These are phyloP conservation scores for Scopulariopsis brevicaulis DNA, from an alignment of 2,329 filamentous ascomycete species.

Conservation along the genomic window DNA sequence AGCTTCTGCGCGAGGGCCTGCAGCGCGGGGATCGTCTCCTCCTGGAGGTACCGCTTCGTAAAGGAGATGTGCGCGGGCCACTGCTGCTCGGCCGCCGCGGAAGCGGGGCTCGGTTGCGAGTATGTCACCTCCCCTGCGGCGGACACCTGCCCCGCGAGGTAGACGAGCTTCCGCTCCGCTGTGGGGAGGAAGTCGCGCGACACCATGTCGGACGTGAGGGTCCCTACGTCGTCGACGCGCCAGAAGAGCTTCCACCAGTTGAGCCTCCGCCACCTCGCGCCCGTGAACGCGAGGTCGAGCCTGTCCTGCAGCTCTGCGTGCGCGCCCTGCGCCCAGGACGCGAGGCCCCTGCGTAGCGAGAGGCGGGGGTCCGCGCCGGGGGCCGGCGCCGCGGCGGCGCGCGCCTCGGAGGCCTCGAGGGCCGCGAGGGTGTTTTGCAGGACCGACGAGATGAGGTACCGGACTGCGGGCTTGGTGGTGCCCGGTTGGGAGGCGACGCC, in stretches of 20 bases:
- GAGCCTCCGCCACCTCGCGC: slow-evolving; percentile 67
- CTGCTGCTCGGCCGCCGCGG: slow-evolving; percentile 20
- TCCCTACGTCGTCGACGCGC: slow-evolving; percentile 83
- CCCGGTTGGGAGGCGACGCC: slow-evolving; percentile 27
- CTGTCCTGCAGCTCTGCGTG: slow-evolving; percentile 76
- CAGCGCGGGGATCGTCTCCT: slow-evolving; percentile 57
- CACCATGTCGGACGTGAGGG: slow-evolving; percentile 72
- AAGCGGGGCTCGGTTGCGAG: not conserved
- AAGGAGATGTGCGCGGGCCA: slow-evolving; percentile 70
- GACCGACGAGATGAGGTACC: slow-evolving; percentile 55
- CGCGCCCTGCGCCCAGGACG: slow-evolving; percentile 65
- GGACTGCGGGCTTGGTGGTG: slow-evolving; percentile 53
- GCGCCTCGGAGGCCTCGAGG: slow-evolving; percentile 37
- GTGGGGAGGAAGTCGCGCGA: slow-evolving; percentile 63
- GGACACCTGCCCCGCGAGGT: slow-evolving; percentile 49
- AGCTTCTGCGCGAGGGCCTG: slow-evolving; percentile 64
- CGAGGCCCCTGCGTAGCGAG: slow-evolving; percentile 46
- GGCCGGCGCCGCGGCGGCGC: slow-evolving; percentile 20
- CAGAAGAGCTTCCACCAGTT: slow-evolving; percentile 94
- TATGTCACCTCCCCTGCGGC: slow-evolving; percentile 19
- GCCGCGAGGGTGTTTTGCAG: slow-evolving; percentile 40
- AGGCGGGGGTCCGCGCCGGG: slow-evolving; percentile 19
- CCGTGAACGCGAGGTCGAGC: slow-evolving; percentile 65
- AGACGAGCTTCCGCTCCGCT: slow-evolving; percentile 74
- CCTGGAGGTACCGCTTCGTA: slow-evolving; percentile 54